phyloP scores from a whole-genome alignment of 164 flowering plant genomes.

The Vitis rupestris region DNA sequence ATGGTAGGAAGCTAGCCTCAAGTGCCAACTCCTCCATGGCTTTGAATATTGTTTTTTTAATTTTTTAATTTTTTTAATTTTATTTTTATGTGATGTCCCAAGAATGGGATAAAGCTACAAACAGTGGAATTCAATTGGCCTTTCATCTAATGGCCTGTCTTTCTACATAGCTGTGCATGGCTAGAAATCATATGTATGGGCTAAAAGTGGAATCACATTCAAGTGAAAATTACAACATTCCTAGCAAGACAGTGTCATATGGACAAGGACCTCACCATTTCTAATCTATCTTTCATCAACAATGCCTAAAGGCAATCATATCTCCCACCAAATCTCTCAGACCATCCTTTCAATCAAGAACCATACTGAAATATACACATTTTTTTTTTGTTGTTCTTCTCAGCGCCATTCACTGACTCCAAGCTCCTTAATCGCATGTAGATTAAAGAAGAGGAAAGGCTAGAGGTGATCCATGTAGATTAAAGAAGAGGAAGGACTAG shows the following conservation, averaged over 20 bases:
- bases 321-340: conserved; percentile 13
- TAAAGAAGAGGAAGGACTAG: too few relatives aligned
- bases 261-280: conserved; percentile 12
- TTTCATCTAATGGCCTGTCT: conserved; percentile 10
- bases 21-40: neutral
- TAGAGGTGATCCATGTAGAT: too few relatives aligned
- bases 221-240: neutral
- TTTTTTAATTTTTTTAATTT: too few relatives aligned
- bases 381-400: too few relatives aligned
- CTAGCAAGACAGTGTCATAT: conserved; percentile 19
- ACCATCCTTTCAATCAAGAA: neutral
- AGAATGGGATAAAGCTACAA: neutral
- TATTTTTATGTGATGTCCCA: neutral
- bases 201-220: conserved; percentile 10
- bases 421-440: too few relatives aligned
- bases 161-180: conserved; percentile 2
- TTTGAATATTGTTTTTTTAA: neutral
- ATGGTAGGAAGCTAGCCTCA: neutral
- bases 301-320: conserved; percentile 2
- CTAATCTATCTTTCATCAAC: conserved; percentile 4
- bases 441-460: too few relatives aligned
- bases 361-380: too few relatives aligned
- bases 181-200: neutral
- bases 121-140: neutral
- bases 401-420: too few relatives aligned